Percentiles rank a stretch among this genome's conserved stretches.
These are phyloP conservation scores for Trichoderma koningiopsis DNA, from an alignment of 2,329 filamentous ascomycete species.

Conservation along the genomic window DNA sequence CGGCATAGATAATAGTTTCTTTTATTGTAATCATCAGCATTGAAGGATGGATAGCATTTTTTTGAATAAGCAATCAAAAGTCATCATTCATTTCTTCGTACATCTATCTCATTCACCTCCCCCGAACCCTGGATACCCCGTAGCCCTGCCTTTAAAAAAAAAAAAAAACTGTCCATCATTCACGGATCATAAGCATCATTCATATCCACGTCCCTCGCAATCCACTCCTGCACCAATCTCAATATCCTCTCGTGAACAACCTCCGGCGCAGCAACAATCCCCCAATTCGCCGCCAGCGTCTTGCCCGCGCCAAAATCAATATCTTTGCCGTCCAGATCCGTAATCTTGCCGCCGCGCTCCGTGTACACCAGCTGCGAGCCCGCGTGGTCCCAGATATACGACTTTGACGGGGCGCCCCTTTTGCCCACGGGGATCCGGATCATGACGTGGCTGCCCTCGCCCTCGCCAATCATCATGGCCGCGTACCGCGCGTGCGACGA, in stretches of 20 bases:
- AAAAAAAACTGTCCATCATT: too few species aligned
- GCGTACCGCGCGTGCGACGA: slow-evolving; percentile 46
- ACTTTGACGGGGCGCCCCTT: slow-evolving; percentile 27
- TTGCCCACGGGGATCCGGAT: slow-evolving; percentile 36
- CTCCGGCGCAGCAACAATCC: slow-evolving; percentile 48
- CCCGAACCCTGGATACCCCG: neutral
- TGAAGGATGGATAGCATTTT: neutral
- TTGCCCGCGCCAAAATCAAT: slow-evolving; percentile 44
- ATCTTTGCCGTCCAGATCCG: slow-evolving; percentile 46
- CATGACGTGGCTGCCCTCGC: slow-evolving; percentile 34
- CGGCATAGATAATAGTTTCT: neutral
- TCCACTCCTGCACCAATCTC: slow-evolving; percentile 30
- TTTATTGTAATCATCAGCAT: slow-evolving; percentile 9
- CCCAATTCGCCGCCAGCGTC: slow-evolving; percentile 38
- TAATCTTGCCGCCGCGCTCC: slow-evolving; percentile 57
- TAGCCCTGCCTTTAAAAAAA: neutral
- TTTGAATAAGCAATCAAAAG: neutral
- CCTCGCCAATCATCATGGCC: slow-evolving; percentile 42
- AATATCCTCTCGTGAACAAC: slow-evolving; percentile 47
- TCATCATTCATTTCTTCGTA: neutral
- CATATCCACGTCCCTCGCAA: neutral
- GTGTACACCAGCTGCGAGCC: slow-evolving; percentile 60
- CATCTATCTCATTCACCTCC: neutral
- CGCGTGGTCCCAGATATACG: slow-evolving; percentile 56
- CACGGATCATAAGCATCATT: neutral